A percentile compares a stretch with the other conserved stretches of the same genome.
phyloP scores from a whole-genome alignment of 192 early-diverging fungal genomes.

The Umbelopsis sp. region DNA sequence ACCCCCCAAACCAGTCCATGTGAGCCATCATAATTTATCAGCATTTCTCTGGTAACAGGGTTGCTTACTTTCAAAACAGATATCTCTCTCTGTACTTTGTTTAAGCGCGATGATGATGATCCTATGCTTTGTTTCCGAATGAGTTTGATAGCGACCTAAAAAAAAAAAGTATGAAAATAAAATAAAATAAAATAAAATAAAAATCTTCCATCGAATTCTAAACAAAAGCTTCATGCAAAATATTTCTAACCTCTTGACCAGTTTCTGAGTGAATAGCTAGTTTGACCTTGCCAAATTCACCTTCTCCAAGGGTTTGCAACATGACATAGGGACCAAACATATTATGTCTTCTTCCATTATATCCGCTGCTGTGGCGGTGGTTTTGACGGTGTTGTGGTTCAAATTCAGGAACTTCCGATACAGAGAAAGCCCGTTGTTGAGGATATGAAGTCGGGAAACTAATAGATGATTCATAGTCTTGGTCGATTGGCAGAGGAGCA shows the following conservation, averaged over 20 bases:
- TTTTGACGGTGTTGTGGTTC: slow-evolving; percentile 9
- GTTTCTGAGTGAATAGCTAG: slow-evolving; percentile 78
- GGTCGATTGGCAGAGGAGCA: slow-evolving; percentile 8
- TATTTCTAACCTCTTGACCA: slow-evolving; percentile 54
- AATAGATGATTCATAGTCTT: slow-evolving; percentile 3
- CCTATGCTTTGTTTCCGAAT: slow-evolving; percentile 90
- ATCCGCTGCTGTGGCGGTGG: not conserved
- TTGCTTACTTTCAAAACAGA: slow-evolving; percentile 78
- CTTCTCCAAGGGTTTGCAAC: slow-evolving; percentile 92
- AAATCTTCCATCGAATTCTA: not conserved
- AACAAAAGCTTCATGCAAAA: not conserved
- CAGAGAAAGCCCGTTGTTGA: slow-evolving; percentile 12
- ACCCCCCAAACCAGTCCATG: too few relatives aligned
- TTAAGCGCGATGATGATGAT: slow-evolving; percentile 69
- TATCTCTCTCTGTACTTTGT: slow-evolving; percentile 93
- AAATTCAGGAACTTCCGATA: not conserved
- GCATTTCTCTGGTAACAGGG: not conserved
- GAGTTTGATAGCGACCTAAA: slow-evolving; percentile 91
- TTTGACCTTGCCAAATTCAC: slow-evolving; percentile 97
- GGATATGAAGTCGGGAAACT: not conserved
- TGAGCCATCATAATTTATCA: not conserved
- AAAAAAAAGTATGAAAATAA: not conserved
- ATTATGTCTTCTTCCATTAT: not conserved
- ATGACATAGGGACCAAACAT: slow-evolving; percentile 84
- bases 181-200: not conserved